Evolutionary conservation across 306 rosid species (phyloP), one percentile per base, ranked within the genome.

Genomic region (Vicia villosa): DNA sequence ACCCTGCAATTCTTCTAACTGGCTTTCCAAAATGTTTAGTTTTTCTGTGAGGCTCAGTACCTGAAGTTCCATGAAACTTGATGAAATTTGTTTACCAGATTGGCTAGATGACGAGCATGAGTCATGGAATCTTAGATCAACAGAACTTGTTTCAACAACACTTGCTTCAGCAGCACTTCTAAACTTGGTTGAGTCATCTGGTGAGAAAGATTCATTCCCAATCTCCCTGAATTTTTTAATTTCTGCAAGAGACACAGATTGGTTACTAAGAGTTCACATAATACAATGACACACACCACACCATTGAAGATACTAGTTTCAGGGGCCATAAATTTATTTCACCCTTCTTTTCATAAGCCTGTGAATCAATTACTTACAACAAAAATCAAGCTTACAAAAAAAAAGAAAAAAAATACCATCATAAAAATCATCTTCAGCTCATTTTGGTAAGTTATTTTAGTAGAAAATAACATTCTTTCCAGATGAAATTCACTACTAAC

Each of bases 211-310:
- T 56, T 75, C 90, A 65, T 55, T 80, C 57, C 88, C 86, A n/a
- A 89, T 84, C 74, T 83, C 86, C 82, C 72, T 57, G n/a, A 92
- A 76, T 55, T 84, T 86, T 72, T 76, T 74, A 47, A 92, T 81
- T 81, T 92, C 96, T 92, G 89, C 83, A 79, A 72, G 68, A 72
- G 32, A 37, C 65, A 75, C 12, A 62, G 16, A 63, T 59, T 57
- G 11, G 9, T 68, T 46, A 69, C 57, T 11, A 60, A 71, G 41
- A 59, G 43, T 34, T 59, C 65, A 34, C 6, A 30, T 3, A 58
- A 58, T 58, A 19, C 59, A 51, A 66, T 30, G 4, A 30, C 13
- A 60, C 20, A 71, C 14, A 42, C 47, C 45, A 56, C 21, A 50
- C 32, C 66, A 67, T 28, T 41, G 19, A 22, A 50, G 32, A 42